Conservation (phyloP, 495 filamentous ascomycete genomes). For the Evansstolkia leycettana region DNA sequence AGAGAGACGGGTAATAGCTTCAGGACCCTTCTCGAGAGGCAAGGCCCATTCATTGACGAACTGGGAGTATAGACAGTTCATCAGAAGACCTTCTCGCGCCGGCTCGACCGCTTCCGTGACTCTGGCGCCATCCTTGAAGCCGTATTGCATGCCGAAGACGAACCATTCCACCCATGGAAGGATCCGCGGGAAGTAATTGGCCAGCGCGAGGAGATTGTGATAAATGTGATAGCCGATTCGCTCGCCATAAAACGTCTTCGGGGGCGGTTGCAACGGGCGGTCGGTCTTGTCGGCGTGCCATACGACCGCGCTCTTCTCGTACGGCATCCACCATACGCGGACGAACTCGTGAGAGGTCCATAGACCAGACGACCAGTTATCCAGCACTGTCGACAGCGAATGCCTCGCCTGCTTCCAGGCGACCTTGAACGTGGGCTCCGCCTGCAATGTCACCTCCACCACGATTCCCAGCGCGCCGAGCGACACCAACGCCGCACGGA, state of each 20-base stretch:
- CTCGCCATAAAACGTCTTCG: slow-evolving; percentile 64
- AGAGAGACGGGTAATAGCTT: slow-evolving; percentile 70
- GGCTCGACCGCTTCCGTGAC: slow-evolving; percentile 66
- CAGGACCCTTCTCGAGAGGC: slow-evolving; percentile 77
- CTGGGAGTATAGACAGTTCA: slow-evolving; percentile 95
- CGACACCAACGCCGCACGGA: slow-evolving; percentile 76
- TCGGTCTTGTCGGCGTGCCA: slow-evolving; percentile 74
- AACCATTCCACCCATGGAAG: slow-evolving; percentile 86
- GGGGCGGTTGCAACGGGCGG: slow-evolving; percentile 32
- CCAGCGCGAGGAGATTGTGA: slow-evolving; percentile 70
- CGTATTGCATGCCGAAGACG: slow-evolving; percentile 91
- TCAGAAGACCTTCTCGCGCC: slow-evolving; percentile 64
- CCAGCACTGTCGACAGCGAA: slow-evolving; percentile 50
- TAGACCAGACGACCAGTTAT: slow-evolving; percentile 57
- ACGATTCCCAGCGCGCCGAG: slow-evolving; percentile 86
- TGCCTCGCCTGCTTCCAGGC: slow-evolving; percentile 76
- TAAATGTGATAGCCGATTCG: slow-evolving; percentile 76
- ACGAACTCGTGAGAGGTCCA: slow-evolving; percentile 85
- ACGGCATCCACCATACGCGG: slow-evolving; percentile 95
- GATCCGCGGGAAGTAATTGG: slow-evolving; percentile 65
- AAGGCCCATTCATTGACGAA: slow-evolving; percentile 98
- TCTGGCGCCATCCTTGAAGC: slow-evolving; percentile 54
- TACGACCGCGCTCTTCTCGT: slow-evolving; percentile 70
- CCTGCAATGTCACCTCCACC: slow-evolving; percentile 74
- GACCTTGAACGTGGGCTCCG: slow-evolving; percentile 63